Evolutionary conservation across 2,329 filamentous ascomycete species (phyloP), one percentile per base, ranked within the genome.

Genomic region (Nemania sp.): DNA sequence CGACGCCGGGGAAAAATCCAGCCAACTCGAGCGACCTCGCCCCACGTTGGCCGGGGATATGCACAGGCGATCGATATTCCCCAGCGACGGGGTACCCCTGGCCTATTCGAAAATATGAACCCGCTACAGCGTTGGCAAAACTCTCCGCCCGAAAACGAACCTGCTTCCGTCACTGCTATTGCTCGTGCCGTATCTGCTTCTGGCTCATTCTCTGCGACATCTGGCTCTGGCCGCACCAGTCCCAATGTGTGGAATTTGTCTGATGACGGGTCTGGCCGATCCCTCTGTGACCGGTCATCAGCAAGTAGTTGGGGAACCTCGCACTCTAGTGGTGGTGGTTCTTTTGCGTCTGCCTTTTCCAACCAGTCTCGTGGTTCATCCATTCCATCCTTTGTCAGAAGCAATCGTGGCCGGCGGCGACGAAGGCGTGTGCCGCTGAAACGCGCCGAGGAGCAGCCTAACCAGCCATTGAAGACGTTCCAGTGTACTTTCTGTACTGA

Each of bases 1-100:
- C 85, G 91, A 37, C 84, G 91, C 52, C 82, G 91, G 58, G 86
- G 89, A 64, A 96, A 96, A 74, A 84, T 88, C 49, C 83, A 86
- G 42, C 77, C 82, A 2, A 84, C 83, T 41, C 80, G 86, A 59
- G 84, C 83, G 24, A 83, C 80, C 15, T 92, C 90, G 4, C 89
- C 90, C 1, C 83, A 86, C 61, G 75, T 86, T 40, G 80, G 83
- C 22, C 80, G 78, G 58, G 79, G 74, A 59, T 80, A 82, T 51
- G 80, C 80, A 17, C 77, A 78, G 51, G 83, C 86, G 5, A 86
- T 96, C 57, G 85, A 92, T 59, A 92, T 96, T 50, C 89, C 90
- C 9, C 75, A 80, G 64, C 75, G 80, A 64, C 73, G 77, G 52
- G 79, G 79, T 44, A 82, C 82, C 40, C 81, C 83, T 5, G 59